These are phyloP conservation scores for Papilionanthe hybrid DNA, from an alignment of 116 monocot species.

Conservation along the genomic window DNA sequence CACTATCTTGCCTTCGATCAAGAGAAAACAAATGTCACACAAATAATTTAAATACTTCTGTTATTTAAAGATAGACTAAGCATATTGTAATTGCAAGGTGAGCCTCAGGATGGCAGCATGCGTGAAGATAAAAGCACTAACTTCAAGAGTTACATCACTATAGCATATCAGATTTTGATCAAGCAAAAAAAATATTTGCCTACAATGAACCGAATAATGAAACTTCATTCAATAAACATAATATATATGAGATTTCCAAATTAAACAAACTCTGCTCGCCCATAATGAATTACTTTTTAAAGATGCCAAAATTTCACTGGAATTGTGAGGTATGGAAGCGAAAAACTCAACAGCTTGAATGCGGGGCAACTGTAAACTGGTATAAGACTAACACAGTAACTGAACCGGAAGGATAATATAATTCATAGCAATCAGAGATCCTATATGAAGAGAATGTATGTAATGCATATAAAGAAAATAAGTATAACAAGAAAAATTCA, in stretches of 20 bases:
- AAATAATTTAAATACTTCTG: neutral
- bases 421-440: neutral
- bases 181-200: neutral
- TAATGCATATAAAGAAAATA: neutral
- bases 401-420: neutral
- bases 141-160: neutral
- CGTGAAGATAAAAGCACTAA: neutral
- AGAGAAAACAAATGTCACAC: neutral
- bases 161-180: neutral
- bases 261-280: neutral
- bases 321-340: neutral
- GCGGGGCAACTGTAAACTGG: neutral
- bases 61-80: neutral
- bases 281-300: neutral
- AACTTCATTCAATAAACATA: neutral
- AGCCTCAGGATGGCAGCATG: neutral
- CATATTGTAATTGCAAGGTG: neutral
- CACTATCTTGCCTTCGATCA: neutral
- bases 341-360: neutral
- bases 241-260: neutral
- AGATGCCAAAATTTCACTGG: neutral
- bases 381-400: neutral
- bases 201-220: neutral
- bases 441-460: neutral
- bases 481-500: conserved; percentile 7